phyloP scores from a whole-genome alignment of 2,329 filamentous ascomycete genomes.

The Celoporthe dispersa region DNA sequence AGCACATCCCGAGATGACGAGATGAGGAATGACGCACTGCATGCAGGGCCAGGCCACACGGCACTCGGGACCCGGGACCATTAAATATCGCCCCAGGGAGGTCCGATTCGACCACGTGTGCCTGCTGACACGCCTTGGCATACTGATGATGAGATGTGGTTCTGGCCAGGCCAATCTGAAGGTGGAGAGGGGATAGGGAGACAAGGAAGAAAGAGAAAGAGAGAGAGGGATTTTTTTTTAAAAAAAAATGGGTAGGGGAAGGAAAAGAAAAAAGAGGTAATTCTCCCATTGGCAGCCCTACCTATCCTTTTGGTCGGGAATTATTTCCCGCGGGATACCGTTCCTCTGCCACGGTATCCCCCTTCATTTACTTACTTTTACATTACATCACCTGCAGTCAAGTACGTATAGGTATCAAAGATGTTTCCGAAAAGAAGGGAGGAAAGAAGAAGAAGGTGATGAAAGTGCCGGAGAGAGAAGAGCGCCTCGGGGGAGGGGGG shows the following conservation, averaged over 20 bases:
- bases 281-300: slow-evolving; percentile 14
- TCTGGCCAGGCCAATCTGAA: too few species aligned
- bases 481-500: too few species aligned
- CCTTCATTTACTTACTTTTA: too few species aligned
- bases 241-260: too few species aligned
- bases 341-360: neutral
- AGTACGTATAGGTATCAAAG: neutral
- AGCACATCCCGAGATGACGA: neutral
- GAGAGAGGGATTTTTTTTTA: too few species aligned
- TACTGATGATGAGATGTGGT: neutral
- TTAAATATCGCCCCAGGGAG: neutral
- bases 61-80: neutral
- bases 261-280: neutral
- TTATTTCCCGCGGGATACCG: neutral
- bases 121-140: neutral
- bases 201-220: too few species aligned
- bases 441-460: too few species aligned
- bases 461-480: too few species aligned
- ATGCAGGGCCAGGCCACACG: neutral
- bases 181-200: too few species aligned
- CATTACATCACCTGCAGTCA: neutral
- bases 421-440: neutral
- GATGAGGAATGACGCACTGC: neutral
- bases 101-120: slow-evolving; percentile 4
- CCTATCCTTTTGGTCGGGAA: neutral